These are phyloP conservation scores for Verticillium klebahnii DNA, from an alignment of 2,329 filamentous ascomycete species.

Conservation along the genomic window DNA sequence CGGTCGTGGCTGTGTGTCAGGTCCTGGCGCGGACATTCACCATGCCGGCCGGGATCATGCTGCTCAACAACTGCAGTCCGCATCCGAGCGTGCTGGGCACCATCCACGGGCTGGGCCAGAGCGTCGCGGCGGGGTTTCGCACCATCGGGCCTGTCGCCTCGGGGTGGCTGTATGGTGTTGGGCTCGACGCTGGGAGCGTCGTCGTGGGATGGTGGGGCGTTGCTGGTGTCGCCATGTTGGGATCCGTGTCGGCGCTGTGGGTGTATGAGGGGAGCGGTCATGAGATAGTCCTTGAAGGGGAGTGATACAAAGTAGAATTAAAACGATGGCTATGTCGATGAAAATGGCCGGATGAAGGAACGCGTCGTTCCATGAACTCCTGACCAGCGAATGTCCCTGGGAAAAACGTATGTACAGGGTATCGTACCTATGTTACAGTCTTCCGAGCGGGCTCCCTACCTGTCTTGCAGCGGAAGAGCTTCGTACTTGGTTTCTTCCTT, in stretches of 20 bases:
- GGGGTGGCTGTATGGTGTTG: slow-evolving; percentile 42
- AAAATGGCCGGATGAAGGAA: neutral
- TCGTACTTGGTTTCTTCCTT: neutral
- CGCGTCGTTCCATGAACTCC: neutral
- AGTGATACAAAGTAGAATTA: slow-evolving; percentile 16
- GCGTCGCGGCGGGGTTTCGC: slow-evolving; percentile 43
- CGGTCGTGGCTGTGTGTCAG: slow-evolving; percentile 60
- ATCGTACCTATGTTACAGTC: neutral
- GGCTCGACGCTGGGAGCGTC: slow-evolving; percentile 39
- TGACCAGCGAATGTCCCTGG: neutral
- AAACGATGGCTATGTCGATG: neutral
- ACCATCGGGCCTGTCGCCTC: slow-evolving; percentile 46
- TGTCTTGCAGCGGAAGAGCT: neutral
- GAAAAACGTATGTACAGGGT: neutral
- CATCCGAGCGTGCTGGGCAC: slow-evolving; percentile 54
- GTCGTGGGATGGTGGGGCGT: slow-evolving; percentile 44
- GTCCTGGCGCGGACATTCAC: slow-evolving; percentile 70
- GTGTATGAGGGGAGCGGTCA: slow-evolving; percentile 63
- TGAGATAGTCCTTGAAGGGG: slow-evolving; percentile 48
- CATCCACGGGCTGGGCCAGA: slow-evolving; percentile 49
- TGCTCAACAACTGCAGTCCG: slow-evolving; percentile 57
- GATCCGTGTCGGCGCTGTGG: slow-evolving; percentile 53
- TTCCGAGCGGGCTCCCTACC: neutral
- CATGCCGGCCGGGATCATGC: slow-evolving; percentile 52
- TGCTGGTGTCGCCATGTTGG: slow-evolving; percentile 46